Base-by-base conservation (phyloP, 257 asterid genomes). In the Fraxinus anomala region DNA sequence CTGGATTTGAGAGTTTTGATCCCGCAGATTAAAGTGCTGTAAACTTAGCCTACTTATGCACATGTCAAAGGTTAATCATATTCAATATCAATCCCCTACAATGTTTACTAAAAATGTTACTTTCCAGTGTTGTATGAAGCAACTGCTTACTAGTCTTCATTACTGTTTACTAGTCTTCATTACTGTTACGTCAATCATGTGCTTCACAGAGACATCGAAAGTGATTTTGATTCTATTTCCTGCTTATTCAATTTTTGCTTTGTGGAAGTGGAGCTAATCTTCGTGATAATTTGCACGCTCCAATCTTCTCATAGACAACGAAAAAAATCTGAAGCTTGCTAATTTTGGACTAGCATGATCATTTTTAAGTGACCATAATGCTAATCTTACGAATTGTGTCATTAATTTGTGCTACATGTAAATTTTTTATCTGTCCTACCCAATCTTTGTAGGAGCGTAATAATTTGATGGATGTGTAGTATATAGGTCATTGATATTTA, bases 131-230 rank as follows among this genome's bases (percentile, higher is more conserved):
- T 94, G 91, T 86, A 94, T 94, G 99, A 92, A 77, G 91, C 98
- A 94, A 84, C 89, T 92, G 74, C 92, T 94, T 77, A 92, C 94
- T 19, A 98, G 99, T 74, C 99, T 94, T 26, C 28, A 26, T 26
- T 26, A 26, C 28, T 26, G 99, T 82, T 98, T 77, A 92, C 94
- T 19, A 98, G 99, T 74, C 99, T 94, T 26, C 28, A 26, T 26
- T 26, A 26, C 28, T 26, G 99, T 82, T 98, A 94, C 72, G 84
- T 89, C 71, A 91, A 94, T 86, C 98, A 94, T 82, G 98, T 94
- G 80, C 99, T 94, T 83, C 99, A 94, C 87, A 87, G 98, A 85
- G 99, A 92, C 82, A 92, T 94, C 70, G 92, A 94, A 94, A 97
- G 98, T 94, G 37, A 80, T 42, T 73, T 24, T 63, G 36, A 51